Base-by-base conservation (phyloP, 495 filamentous ascomycete species). In the Xeromyces bisporus region DNA sequence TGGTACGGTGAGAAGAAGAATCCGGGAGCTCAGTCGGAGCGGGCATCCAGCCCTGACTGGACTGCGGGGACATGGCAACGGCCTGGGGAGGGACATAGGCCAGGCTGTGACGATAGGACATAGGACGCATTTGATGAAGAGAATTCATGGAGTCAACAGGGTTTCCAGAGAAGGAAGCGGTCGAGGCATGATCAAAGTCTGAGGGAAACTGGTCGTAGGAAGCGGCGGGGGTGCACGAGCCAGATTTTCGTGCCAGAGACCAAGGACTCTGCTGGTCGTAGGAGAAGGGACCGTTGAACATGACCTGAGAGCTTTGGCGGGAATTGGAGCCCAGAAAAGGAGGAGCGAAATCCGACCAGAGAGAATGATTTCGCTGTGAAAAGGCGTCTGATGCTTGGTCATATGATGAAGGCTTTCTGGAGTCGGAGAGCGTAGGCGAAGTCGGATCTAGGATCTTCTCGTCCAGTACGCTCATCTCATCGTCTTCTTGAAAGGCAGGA, bases 381-480 rank as follows among this genome's bases (percentile, higher is more conserved):
- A 78, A 80, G 48, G 79, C 63, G 32, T 75, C 61, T 29, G 73
- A 59, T 21, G 61, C 51, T 29, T 75, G 70, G 38, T 75, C 74
- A 54, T 84, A 81, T 31, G 79, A 78, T 31, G 79, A 78, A 36
- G 77, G 66, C 48, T 75, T 67, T 47, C 77, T 69, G 58, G 54
- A 58, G 40, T 64, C 56, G 26, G 77, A 74, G 55, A 82, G 70
- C 40, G 80, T 75, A 41, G 82, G 59, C 20, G 73, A 70, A 10
- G 70, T 47, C 64, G 68, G 40, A 51, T 85, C 81, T 38, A 87
- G 68, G 48, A 86, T 86, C 59, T 79, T 76, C 26, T 87, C 79
- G 56, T 91, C 82, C 40, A 91, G 60, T 52, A 85, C 77, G 50
- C 69, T 77, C 53, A 71, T 68, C 46, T 83, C 78, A 56, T 87